Percentiles rank a stretch among this genome's conserved stretches.
Conservation (phyloP, 805 yeast species). For the Suhomyces vadensis region DNA sequence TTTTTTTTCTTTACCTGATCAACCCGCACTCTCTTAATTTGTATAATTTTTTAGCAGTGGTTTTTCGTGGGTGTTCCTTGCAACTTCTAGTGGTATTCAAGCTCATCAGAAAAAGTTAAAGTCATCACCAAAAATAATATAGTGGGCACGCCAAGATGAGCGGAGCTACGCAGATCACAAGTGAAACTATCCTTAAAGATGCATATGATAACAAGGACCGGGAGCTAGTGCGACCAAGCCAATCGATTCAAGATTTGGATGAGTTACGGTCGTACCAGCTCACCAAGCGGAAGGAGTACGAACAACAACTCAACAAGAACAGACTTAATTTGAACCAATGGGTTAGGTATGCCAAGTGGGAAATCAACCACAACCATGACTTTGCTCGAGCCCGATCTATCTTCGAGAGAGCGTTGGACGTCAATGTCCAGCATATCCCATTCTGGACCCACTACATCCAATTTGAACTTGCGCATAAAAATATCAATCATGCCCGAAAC, state of each 20-base stretch:
- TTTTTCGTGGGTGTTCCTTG: too few relatives aligned
- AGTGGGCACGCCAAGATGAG: constrained; percentile 3
- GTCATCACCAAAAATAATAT: not conserved
- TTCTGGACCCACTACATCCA: constrained; percentile 86
- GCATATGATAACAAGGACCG: constrained; percentile 30
- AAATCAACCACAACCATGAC: constrained; percentile 72
- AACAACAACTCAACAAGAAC: constrained; percentile 83
- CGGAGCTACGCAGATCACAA: constrained; percentile 25
- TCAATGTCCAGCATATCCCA: constrained; percentile 73
- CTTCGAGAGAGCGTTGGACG: constrained; percentile 82
- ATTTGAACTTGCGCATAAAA: constrained; percentile 67
- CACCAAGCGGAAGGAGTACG: constrained; percentile 77
- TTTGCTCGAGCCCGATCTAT: constrained; percentile 78
- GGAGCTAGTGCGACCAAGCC: constrained; percentile 29
- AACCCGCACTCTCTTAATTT: too few relatives aligned
- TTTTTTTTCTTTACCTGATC: constrained; percentile 4
- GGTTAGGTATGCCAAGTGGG: constrained; percentile 90
- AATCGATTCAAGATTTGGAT: constrained; percentile 63
- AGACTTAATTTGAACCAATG: constrained; percentile 82
- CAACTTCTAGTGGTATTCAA: not conserved
- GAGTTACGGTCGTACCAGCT: constrained; percentile 77
- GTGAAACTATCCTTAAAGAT: constrained; percentile 38
- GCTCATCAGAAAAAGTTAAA: not conserved
- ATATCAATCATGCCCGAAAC: constrained; percentile 87
- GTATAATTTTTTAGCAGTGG: too few relatives aligned